These are phyloP conservation scores for Erucastrum elatum DNA, from an alignment of 345 rosid species.

Conservation along the genomic window DNA sequence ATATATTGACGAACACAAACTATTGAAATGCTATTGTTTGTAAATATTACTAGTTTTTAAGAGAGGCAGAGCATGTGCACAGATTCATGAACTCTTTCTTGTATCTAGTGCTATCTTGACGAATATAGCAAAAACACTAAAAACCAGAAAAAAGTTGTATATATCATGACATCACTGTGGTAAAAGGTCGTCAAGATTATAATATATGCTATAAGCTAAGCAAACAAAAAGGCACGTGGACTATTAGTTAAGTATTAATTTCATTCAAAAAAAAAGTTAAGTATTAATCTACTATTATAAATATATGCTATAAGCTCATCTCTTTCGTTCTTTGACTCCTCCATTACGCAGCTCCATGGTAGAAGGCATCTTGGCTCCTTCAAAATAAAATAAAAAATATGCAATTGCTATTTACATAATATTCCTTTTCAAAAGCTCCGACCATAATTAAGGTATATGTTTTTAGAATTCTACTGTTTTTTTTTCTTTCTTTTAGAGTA, in stretches of 20 bases:
- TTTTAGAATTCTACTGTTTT: neutral
- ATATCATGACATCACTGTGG: neutral
- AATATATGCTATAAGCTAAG: neutral
- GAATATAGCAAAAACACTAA: neutral
- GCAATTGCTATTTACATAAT: neutral
- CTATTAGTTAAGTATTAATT: neutral
- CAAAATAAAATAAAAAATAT: neutral
- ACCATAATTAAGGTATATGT: neutral
- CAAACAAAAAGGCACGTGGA: slow-evolving; percentile 22
- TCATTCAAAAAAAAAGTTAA: no score
- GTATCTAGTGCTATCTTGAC: slow-evolving; percentile 15
- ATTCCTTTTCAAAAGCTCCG: slow-evolving; percentile 18
- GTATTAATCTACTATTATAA: no score
- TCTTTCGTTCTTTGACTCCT: neutral
- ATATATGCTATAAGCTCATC: neutral
- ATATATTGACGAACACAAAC: neutral
- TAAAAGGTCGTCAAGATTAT: neutral
- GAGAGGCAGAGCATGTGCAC: neutral
- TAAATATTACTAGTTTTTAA: neutral
- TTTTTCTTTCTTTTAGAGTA: no score
- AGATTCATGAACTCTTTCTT: neutral
- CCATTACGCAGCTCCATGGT: slow-evolving; percentile 11
- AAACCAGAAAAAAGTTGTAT: neutral
- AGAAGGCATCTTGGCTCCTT: slow-evolving; percentile 27
- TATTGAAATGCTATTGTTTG: neutral